These are phyloP conservation scores for Rhodocollybia butyracea DNA, from an alignment of 768 basidiomycete species.

Conservation along the genomic window DNA sequence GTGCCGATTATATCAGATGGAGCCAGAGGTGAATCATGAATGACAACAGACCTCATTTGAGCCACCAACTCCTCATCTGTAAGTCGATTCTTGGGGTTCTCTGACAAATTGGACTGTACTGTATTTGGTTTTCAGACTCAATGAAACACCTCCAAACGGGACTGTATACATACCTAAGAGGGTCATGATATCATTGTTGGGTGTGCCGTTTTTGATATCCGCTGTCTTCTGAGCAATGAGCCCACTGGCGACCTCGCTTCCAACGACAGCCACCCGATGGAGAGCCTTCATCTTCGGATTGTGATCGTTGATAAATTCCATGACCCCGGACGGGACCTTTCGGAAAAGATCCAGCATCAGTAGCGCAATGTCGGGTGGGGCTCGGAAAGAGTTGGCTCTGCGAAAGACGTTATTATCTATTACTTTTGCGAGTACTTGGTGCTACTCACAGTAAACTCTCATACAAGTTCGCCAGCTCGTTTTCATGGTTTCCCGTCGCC, in stretches of 20 bases:
- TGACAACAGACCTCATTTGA: slow-evolving; percentile 18
- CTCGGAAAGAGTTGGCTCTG: slow-evolving; percentile 22
- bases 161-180: slow-evolving; percentile 25
- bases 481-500: slow-evolving; percentile 32
- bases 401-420: not conserved
- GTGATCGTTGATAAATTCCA: slow-evolving; percentile 15
- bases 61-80: slow-evolving; percentile 23
- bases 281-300: not conserved
- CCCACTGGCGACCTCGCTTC: slow-evolving; percentile 7
- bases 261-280: not conserved
- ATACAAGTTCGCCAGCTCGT: slow-evolving; percentile 34
- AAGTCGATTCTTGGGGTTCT: slow-evolving; percentile 12
- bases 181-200: slow-evolving; percentile 30
- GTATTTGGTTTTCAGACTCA: not conserved
- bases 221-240: not conserved
- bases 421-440: not conserved
- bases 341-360: not conserved
- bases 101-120: slow-evolving; percentile 16
- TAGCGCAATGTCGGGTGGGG: not conserved
- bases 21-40: not conserved
- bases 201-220: slow-evolving; percentile 2
- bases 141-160: not conserved
- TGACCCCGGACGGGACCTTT: slow-evolving; percentile 17
- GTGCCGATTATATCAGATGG: too few species aligned
- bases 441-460: slow-evolving; percentile 31